Evolutionary conservation across 495 filamentous ascomycete species (phyloP).

Genomic region (Aspergillus bridgeri): DNA sequence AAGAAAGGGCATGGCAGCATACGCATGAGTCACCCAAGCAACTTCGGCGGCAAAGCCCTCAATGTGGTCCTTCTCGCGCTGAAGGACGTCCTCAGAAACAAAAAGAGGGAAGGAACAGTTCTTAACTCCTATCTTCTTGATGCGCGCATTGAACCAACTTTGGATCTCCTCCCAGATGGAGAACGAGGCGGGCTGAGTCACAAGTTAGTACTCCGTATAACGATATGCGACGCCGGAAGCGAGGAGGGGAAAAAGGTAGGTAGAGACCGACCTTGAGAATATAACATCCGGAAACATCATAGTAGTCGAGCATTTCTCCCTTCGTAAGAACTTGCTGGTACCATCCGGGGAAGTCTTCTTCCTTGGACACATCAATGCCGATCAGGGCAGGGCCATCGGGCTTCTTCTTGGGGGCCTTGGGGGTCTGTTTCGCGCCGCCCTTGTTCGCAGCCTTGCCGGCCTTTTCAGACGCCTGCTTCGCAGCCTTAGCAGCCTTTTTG

Average conservation of each 20-base stretch:
- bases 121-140: constrained; percentile 85
- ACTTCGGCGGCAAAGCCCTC: constrained; percentile 98
- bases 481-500: constrained; percentile 66
- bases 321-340: constrained; percentile 95
- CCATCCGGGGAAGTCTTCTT: constrained; percentile 87
- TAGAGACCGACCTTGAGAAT: constrained; percentile 64
- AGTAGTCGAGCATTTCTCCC: constrained; percentile 91
- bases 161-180: constrained; percentile 92
- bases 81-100: constrained; percentile 81
- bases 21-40: constrained; percentile 97
- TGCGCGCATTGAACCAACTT: constrained; percentile 79
- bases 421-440: constrained; percentile 35
- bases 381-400: constrained; percentile 65
- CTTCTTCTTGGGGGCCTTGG: constrained; percentile 45
- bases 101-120: constrained; percentile 97
- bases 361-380: constrained; percentile 79
- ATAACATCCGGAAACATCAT: constrained; percentile 93
- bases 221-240: neutral
- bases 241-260: neutral
- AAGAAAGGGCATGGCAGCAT: constrained; percentile 33
- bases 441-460: constrained; percentile 66
- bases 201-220: constrained; percentile 18
- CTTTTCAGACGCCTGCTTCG: constrained; percentile 62
- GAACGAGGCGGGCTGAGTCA: constrained; percentile 64
- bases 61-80: constrained; percentile 94